phyloP scores from a whole-genome alignment of 177 flowering plant species.

The Telopea speciosissima region DNA sequence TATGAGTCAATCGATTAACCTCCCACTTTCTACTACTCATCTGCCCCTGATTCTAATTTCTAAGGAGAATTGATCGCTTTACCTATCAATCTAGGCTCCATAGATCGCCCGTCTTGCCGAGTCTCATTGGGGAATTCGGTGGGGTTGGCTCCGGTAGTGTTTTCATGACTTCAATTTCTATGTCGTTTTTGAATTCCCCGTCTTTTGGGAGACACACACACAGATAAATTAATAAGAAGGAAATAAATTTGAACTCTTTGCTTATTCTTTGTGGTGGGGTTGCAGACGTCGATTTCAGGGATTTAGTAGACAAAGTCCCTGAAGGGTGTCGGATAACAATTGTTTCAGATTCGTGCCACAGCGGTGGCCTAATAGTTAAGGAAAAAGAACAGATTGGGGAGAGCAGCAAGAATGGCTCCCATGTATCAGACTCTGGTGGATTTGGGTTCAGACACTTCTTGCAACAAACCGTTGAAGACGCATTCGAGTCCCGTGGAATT shows the following conservation, averaged over 20 bases:
- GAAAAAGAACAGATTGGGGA: conserved; percentile 96
- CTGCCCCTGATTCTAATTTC: not conserved
- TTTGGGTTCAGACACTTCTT: conserved; percentile 56
- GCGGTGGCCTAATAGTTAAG: conserved; percentile 81
- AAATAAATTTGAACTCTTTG: no score
- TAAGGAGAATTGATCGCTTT: not conserved
- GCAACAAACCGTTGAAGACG: conserved; percentile 40
- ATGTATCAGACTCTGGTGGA: conserved; percentile 16
- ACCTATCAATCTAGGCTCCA: no score
- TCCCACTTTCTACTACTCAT: no score
- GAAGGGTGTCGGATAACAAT: conserved; percentile 65
- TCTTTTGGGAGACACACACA: no score
- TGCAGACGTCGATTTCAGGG: conserved; percentile 87
- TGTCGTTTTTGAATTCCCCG: no score
- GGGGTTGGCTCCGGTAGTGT: no score
- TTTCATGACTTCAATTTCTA: no score
- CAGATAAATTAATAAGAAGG: no score
- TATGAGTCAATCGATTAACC: not conserved
- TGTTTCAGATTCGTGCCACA: conserved; percentile 94
- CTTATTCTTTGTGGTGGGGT: not conserved
- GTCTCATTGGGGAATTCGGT: no score
- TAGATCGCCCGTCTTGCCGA: no score
- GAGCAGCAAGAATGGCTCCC: conserved; percentile 38
- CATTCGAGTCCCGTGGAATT: conserved; percentile 71
- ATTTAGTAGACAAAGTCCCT: conserved; percentile 57